Conservation (phyloP, 1,284 basidiomycete species). For the Tilletia setariae region DNA sequence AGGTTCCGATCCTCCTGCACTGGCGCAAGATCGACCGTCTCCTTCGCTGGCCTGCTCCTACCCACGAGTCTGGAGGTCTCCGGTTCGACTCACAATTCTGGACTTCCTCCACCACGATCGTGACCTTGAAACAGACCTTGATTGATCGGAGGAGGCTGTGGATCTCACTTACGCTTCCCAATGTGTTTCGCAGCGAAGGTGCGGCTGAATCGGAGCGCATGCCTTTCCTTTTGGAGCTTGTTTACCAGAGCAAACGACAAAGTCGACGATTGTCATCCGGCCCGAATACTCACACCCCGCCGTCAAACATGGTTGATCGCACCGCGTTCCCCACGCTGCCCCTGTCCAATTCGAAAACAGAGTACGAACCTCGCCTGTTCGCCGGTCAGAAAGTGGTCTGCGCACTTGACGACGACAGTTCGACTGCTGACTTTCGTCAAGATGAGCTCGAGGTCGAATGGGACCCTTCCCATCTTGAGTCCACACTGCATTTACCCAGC, state of each 20-base stretch:
- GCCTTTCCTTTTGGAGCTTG: background rate
- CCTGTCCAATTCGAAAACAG: background rate
- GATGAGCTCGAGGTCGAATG: constrained; percentile 4
- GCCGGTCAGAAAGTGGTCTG: background rate
- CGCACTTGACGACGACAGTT: background rate
- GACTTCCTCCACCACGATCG: constrained; percentile 6
- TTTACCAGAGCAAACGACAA: constrained; percentile 4
- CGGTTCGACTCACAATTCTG: constrained; percentile 3
- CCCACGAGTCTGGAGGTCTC: background rate
- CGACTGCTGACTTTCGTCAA: background rate
- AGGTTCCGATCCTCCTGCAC: background rate
- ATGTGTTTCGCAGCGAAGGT: background rate
- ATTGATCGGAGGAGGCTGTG: background rate
- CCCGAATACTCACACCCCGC: background rate
- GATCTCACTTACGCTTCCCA: background rate
- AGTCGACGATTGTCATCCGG: background rate
- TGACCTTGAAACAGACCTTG: constrained; percentile 6
- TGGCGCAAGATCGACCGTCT: background rate
- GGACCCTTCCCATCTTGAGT: background rate
- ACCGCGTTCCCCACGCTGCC: background rate
- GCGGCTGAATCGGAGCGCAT: background rate
- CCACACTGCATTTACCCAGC: background rate
- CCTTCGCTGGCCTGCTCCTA: background rate
- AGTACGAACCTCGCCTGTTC: constrained; percentile 9
- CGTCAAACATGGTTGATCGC: background rate